Percentiles rank a stretch among this genome's conserved stretches.
These are phyloP conservation scores for Apiospora phragmitis DNA, from an alignment of 2,329 filamentous ascomycete species.

Conservation along the genomic window DNA sequence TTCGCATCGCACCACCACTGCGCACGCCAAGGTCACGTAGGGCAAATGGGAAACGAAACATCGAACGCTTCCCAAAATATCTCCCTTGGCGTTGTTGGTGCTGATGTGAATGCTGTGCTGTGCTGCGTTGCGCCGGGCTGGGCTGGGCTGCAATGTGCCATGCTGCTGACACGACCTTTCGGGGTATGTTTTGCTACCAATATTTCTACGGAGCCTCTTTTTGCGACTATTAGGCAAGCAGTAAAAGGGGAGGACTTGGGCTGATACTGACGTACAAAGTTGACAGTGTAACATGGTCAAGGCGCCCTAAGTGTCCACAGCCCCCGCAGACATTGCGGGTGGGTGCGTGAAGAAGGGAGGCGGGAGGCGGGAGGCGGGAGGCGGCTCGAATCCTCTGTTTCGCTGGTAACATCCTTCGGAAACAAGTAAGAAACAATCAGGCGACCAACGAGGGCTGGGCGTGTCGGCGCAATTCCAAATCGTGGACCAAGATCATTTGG, in stretches of 20 bases:
- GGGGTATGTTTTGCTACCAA: not conserved
- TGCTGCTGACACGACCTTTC: not conserved
- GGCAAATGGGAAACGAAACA: constrained; percentile 2
- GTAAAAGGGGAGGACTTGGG: no score
- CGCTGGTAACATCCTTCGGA: not conserved
- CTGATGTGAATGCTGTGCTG: not conserved
- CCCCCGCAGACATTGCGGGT: not conserved
- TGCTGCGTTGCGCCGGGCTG: not conserved
- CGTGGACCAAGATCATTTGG: not conserved
- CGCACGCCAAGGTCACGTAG: not conserved
- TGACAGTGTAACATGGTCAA: constrained; percentile 3
- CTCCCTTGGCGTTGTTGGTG: not conserved
- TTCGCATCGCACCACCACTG: not conserved
- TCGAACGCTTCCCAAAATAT: not conserved
- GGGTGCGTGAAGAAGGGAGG: not conserved
- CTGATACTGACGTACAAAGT: not conserved
- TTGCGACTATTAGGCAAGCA: not conserved
- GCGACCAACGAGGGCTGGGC: not conserved
- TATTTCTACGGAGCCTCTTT: not conserved
- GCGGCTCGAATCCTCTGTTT: not conserved
- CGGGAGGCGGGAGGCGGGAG: not conserved
- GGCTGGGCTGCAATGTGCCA: not conserved
- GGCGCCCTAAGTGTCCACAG: not conserved
- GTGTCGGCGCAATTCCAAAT: not conserved
- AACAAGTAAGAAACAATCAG: not conserved